These are phyloP conservation scores for Polyrhizophydium stewartii DNA, from an alignment of 371 early-diverging fungal genomes.

Conservation along the genomic window DNA sequence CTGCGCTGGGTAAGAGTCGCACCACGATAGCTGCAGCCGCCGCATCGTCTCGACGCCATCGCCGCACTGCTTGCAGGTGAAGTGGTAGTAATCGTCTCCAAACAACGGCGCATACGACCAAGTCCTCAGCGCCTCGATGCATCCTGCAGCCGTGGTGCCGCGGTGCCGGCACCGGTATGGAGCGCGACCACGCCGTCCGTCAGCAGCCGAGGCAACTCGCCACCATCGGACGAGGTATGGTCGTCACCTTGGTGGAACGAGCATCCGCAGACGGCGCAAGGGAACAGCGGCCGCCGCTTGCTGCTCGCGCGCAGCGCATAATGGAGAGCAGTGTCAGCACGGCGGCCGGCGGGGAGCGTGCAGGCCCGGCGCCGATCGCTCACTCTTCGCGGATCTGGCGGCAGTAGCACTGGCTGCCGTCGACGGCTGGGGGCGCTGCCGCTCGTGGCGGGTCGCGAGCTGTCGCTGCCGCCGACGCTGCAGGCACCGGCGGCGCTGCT, in stretches of 20 bases:
- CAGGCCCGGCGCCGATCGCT: too few relatives aligned
- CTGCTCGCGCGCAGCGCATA: too few relatives aligned
- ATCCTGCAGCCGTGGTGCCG: slow-evolving; percentile 24
- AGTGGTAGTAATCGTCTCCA: slow-evolving; percentile 58
- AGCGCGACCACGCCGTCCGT: too few relatives aligned
- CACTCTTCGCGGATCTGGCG: background rate
- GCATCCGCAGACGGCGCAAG: background rate
- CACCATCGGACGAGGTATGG: background rate
- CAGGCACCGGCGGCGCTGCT: too few relatives aligned
- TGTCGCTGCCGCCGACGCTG: too few relatives aligned
- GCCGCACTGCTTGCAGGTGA: slow-evolving; percentile 46
- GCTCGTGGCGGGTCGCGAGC: too few relatives aligned
- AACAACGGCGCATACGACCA: slow-evolving; percentile 34
- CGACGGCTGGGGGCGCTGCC: too few relatives aligned
- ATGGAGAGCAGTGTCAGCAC: too few relatives aligned
- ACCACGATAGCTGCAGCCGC: slow-evolving; percentile 47
- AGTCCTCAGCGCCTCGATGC: slow-evolving; percentile 24
- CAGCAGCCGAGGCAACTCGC: too few relatives aligned
- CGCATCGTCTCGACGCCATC: slow-evolving; percentile 42
- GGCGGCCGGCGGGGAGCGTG: too few relatives aligned
- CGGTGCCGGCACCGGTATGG: too few relatives aligned
- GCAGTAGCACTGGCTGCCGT: background rate
- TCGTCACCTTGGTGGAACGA: slow-evolving; percentile 18
- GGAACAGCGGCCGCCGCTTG: background rate
- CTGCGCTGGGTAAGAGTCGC: too few relatives aligned